These are phyloP conservation scores for Neoascochyta sp. DNA, from an alignment of 2,329 filamentous ascomycete genomes.

Conservation along the genomic window DNA sequence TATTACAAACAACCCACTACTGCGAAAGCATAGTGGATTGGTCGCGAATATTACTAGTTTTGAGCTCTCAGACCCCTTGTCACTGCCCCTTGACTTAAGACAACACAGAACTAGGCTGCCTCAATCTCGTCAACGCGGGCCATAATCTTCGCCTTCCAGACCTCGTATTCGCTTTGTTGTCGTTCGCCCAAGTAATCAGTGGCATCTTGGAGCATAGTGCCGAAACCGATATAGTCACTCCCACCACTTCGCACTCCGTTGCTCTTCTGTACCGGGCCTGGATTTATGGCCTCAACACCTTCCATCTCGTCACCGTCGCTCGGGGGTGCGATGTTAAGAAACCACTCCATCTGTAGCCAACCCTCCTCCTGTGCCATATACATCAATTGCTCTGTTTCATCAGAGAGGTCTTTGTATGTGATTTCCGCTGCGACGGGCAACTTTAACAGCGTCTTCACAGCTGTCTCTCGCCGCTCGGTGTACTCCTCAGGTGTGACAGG, in stretches of 20 bases:
- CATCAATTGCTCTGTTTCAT: conserved; percentile 32
- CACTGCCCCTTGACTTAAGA: not conserved
- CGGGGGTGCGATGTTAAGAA: conserved; percentile 50
- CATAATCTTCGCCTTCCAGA: conserved; percentile 63
- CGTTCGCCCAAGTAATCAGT: conserved; percentile 68
- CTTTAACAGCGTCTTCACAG: conserved; percentile 51
- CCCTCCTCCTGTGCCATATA: conserved; percentile 33
- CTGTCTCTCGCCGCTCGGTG: conserved; percentile 36
- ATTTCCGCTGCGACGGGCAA: conserved; percentile 49
- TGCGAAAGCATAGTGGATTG: conserved; percentile 19
- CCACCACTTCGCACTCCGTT: conserved; percentile 45
- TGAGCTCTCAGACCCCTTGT: too few species aligned
- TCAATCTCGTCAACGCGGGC: conserved; percentile 53
- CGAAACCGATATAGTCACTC: conserved; percentile 45
- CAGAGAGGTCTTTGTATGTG: conserved; percentile 43
- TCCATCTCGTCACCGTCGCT: conserved; percentile 25
- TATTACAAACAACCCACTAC: conserved; percentile 55
- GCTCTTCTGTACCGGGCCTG: too few species aligned
- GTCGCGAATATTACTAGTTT: too few species aligned
- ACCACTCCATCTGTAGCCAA: conserved; percentile 54
- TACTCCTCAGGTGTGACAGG: conserved; percentile 32
- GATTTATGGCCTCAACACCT: conserved; percentile 19
- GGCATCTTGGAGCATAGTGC: conserved; percentile 71
- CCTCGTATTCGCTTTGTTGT: conserved; percentile 57
- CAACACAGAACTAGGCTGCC: conserved; percentile 6